A percentile compares a stretch with the other conserved stretches of the same genome.
These are phyloP conservation scores for Fusarium tricinctum DNA, from an alignment of 2,329 filamentous ascomycete genomes.

Conservation along the genomic window DNA sequence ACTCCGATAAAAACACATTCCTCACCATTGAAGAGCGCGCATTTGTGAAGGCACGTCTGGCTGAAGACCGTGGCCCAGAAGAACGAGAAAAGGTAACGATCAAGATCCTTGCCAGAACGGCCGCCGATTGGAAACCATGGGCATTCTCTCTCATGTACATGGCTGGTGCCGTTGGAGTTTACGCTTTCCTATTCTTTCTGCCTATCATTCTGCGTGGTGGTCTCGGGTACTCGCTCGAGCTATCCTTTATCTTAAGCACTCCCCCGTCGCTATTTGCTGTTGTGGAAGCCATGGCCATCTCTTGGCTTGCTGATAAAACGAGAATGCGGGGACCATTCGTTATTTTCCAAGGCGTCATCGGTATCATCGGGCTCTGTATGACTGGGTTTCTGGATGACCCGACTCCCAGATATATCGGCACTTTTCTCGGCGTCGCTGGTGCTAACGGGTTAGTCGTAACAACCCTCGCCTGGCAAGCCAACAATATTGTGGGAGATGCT, in stretches of 20 bases:
- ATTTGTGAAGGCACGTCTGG: conserved; percentile 27
- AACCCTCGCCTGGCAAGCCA: conserved; percentile 30
- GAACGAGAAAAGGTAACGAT: conserved; percentile 23
- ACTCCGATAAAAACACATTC: conserved; percentile 30
- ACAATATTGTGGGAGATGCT: conserved; percentile 33
- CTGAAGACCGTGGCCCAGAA: conserved; percentile 21
- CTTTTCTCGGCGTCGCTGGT: conserved; percentile 27
- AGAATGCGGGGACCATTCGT: conserved; percentile 30
- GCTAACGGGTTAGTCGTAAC: conserved; percentile 28
- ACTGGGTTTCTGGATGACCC: conserved; percentile 18
- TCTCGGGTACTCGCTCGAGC: conserved; percentile 28
- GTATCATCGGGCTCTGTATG: conserved; percentile 32
- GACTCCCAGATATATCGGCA: conserved; percentile 32
- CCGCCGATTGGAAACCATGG: conserved; percentile 36
- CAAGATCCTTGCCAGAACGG: conserved; percentile 13
- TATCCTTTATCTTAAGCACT: conserved; percentile 27
- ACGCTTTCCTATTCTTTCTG: conserved; percentile 27
- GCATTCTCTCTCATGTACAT: conserved; percentile 36
- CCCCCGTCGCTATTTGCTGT: conserved; percentile 24
- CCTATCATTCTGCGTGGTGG: conserved; percentile 24
- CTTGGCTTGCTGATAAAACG: conserved; percentile 30
- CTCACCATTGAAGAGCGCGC: conserved; percentile 22
- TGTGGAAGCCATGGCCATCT: conserved; percentile 27
- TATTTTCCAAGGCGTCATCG: conserved; percentile 34
- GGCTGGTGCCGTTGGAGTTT: conserved; percentile 35